phyloP scores from a whole-genome alignment of 2,329 filamentous ascomycete genomes.

The Rachicladosporium sp. region DNA sequence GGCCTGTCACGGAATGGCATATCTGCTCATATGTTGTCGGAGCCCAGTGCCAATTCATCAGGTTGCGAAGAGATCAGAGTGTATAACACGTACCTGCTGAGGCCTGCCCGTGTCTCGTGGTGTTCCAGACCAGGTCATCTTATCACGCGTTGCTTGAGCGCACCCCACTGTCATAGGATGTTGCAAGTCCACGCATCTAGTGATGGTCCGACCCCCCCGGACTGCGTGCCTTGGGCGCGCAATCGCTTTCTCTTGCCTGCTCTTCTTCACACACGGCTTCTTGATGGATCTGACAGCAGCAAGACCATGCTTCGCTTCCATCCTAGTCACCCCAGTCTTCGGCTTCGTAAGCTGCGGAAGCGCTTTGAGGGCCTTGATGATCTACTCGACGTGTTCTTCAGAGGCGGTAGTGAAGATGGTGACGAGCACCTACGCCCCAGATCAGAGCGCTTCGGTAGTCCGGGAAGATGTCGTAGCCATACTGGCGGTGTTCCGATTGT shows the following conservation, averaged over 20 bases:
- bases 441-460: neutral
- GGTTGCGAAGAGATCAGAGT: neutral
- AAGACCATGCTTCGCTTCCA: constrained; percentile 7
- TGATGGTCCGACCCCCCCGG: no score
- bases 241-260: constrained; percentile 1
- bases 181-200: no score
- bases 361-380: constrained; percentile 1
- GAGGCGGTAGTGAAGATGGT: neutral
- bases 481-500: neutral
- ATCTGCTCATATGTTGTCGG: constrained; percentile 23
- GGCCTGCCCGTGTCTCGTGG: no score
- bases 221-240: no score
- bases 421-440: neutral
- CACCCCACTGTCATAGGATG: no score
- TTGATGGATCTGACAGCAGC: constrained; percentile 5
- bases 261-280: constrained; percentile 1
- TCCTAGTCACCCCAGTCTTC: neutral
- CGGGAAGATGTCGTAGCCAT: neutral
- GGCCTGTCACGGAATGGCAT: constrained; percentile 29
- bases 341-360: no score
- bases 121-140: no score
- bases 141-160: no score
- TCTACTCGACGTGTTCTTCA: neutral
- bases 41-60: constrained; percentile 30
- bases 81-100: no score